Evolutionary conservation across 805 yeast species (phyloP).

Genomic region (Lipomyces starkeyi): DNA sequence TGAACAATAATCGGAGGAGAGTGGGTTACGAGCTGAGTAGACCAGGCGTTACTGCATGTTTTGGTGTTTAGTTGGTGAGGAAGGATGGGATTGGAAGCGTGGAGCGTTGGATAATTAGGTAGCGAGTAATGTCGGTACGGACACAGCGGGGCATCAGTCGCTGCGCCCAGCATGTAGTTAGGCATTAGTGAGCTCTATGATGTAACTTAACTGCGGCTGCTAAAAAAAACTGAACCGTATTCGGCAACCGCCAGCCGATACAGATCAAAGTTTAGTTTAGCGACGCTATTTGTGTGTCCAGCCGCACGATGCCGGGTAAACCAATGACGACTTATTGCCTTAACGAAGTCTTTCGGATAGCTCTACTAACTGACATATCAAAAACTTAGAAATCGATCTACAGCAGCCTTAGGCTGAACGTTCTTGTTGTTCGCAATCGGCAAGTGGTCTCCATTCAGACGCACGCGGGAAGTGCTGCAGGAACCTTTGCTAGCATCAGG

Average conservation of each 20-base stretch:
- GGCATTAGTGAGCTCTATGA: neutral
- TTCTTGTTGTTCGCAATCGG: neutral
- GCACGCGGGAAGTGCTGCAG: too few relatives aligned
- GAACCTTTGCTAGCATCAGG: too few relatives aligned
- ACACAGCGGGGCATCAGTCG: neutral
- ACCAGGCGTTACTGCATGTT: neutral
- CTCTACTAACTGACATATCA: neutral
- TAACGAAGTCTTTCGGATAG: too few relatives aligned
- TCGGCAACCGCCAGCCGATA: neutral
- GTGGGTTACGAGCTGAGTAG: neutral
- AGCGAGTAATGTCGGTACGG: too few relatives aligned
- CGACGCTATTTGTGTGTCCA: too few relatives aligned
- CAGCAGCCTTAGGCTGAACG: neutral
- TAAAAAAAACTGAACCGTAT: neutral
- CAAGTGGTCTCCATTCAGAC: too few relatives aligned
- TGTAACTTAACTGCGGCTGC: neutral
- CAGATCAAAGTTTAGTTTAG: neutral
- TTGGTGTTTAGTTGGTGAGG: neutral
- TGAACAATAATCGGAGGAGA: neutral
- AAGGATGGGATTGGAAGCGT: neutral
- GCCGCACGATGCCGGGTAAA: too few relatives aligned
- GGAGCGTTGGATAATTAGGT: neutral
- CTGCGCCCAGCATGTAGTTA: neutral
- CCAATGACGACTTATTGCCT: too few relatives aligned
- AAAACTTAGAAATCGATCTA: too few relatives aligned